These are phyloP conservation scores for Leccinum truebloodii DNA, from an alignment of 768 basidiomycete species.

Conservation along the genomic window DNA sequence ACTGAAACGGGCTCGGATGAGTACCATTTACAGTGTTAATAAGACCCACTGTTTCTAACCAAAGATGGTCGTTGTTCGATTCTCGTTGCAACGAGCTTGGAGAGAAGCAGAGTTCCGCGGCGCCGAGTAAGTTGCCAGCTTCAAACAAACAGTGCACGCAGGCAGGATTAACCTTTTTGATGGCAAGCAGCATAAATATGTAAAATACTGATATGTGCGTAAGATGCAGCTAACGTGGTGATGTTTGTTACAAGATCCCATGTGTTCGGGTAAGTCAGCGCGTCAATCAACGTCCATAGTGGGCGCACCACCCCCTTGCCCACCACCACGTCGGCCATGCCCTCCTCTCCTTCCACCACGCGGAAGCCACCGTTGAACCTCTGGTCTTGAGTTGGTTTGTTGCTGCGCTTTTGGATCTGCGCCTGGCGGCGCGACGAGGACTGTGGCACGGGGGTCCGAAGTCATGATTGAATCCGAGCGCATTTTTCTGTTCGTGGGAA, in stretches of 20 bases:
- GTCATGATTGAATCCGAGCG: slow-evolving; percentile 75
- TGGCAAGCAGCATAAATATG: slow-evolving; percentile 18
- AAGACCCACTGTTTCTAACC: neutral
- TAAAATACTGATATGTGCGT: slow-evolving; percentile 29
- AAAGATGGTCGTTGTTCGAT: neutral
- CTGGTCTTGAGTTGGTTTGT: slow-evolving; percentile 23
- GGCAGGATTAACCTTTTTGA: neutral
- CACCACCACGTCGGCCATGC: slow-evolving; percentile 27
- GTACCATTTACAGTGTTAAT: neutral
- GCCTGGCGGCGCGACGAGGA: slow-evolving; percentile 70
- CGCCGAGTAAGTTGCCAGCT: no score
- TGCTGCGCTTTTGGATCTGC: slow-evolving; percentile 56
- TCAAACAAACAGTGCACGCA: no score
- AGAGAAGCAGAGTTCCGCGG: neutral
- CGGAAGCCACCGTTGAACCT: slow-evolving; percentile 25
- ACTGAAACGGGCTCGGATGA: neutral
- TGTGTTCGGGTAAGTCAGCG: slow-evolving; percentile 5
- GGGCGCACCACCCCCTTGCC: slow-evolving; percentile 12
- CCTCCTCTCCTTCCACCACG: slow-evolving; percentile 29
- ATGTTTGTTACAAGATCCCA: slow-evolving; percentile 19
- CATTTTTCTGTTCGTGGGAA: slow-evolving; percentile 61
- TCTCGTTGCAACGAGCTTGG: neutral
- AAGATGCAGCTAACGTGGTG: slow-evolving; percentile 17
- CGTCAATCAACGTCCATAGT: slow-evolving; percentile 33
- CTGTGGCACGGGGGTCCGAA: slow-evolving; percentile 62